Percentiles rank a stretch among this genome's conserved stretches.
Evolutionary conservation across 1,139 yeast species (phyloP).

Genomic region (Kurtzmaniella quercitrusa): DNA sequence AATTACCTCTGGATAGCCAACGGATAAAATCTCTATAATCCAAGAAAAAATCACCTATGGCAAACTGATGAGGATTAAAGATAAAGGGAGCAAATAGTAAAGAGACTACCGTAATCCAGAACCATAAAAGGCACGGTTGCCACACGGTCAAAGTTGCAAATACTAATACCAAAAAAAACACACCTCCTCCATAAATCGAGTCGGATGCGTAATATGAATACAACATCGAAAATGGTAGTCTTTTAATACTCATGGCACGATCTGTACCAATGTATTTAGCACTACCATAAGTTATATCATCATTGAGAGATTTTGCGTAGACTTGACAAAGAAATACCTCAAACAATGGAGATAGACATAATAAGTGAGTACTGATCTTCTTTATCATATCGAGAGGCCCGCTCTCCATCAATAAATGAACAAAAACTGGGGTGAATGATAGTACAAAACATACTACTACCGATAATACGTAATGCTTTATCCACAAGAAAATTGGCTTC

Average conservation of each 20-base stretch:
- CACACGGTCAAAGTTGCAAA: conserved; percentile 69
- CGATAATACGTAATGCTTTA: conserved; percentile 72
- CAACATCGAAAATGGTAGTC: conserved; percentile 55
- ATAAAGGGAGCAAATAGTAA: conserved; percentile 74
- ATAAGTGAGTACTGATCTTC: conserved; percentile 59
- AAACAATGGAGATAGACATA: conserved; percentile 76
- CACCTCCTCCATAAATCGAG: conserved; percentile 64
- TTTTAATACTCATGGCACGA: conserved; percentile 73
- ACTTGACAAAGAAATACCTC: conserved; percentile 87
- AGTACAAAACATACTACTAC: conserved; percentile 81
- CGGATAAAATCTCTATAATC: conserved; percentile 64
- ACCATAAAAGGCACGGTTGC: conserved; percentile 78
- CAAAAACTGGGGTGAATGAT: conserved; percentile 72
- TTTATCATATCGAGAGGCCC: conserved; percentile 62
- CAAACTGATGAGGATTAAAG: conserved; percentile 85
- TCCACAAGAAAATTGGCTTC: conserved; percentile 75
- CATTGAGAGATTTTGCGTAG: conserved; percentile 66
- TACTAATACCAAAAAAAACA: conserved; percentile 51
- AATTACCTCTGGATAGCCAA: conserved; percentile 71
- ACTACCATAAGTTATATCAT: conserved; percentile 74
- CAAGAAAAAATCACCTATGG: conserved; percentile 60
- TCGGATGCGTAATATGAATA: conserved; percentile 62
- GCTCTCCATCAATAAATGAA: conserved; percentile 77
- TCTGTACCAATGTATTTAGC: conserved; percentile 85
- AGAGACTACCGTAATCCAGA: conserved; percentile 72